phyloP scores from a whole-genome alignment of 2,329 filamentous ascomycete genomes.

The Pestalotiopsis sp. region DNA sequence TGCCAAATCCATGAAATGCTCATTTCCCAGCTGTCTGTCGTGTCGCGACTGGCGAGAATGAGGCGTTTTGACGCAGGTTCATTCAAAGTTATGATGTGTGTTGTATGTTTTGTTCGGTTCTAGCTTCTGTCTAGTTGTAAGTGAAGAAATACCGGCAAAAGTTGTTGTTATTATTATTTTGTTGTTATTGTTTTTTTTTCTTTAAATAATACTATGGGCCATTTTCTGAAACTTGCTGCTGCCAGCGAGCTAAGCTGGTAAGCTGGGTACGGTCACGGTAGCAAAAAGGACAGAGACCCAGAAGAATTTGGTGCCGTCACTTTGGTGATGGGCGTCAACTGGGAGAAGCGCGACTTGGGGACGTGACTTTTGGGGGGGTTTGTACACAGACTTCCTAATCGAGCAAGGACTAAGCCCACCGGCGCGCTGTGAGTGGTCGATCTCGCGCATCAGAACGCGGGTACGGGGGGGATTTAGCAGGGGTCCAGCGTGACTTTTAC shows the following conservation, averaged over 20 bases:
- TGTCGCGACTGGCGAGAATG: conserved; percentile 6
- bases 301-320: conserved; percentile 11
- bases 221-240: too few species aligned
- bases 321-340: conserved; percentile 12
- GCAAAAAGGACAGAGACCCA: background rate
- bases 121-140: background rate
- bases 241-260: too few species aligned
- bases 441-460: conserved; percentile 8
- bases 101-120: background rate
- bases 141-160: background rate
- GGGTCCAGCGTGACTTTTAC: conserved; percentile 3
- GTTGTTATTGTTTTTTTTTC: background rate
- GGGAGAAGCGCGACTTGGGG: background rate
- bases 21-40: background rate
- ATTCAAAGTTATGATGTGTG: background rate
- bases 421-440: conserved; percentile 13
- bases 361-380: background rate
- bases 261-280: too few species aligned
- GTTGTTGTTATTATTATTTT: background rate
- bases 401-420: conserved; percentile 4
- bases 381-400: conserved; percentile 13
- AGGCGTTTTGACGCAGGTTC: background rate
- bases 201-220: too few species aligned
- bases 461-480: background rate
- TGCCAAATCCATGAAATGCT: background rate